Evolutionary conservation across 2,329 filamentous ascomycete species (phyloP).

Genomic region (Claviceps sp.): DNA sequence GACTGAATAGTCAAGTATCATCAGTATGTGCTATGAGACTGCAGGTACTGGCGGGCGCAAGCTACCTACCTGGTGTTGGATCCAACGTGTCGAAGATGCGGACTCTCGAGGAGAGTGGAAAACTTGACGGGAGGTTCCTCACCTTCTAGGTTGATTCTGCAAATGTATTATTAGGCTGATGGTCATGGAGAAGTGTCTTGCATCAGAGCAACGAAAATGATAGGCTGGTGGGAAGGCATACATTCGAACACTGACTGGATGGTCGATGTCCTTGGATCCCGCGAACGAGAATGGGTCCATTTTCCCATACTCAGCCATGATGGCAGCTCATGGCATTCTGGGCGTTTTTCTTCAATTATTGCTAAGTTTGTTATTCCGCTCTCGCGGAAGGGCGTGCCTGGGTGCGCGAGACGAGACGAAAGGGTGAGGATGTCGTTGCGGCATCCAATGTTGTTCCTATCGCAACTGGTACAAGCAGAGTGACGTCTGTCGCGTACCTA

Average conservation of each 20-base stretch:
- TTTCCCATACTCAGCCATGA: slow-evolving; percentile 26
- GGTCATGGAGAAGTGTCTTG: not conserved
- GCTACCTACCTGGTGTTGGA: slow-evolving; percentile 66
- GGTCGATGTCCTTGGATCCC: slow-evolving; percentile 69
- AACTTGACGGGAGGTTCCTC: slow-evolving; percentile 27
- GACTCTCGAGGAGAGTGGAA: slow-evolving; percentile 64
- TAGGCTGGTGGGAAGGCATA: slow-evolving; percentile 18
- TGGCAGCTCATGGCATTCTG: slow-evolving; percentile 17
- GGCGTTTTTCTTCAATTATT: not conserved
- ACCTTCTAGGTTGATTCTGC: slow-evolving; percentile 34
- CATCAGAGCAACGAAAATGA: not conserved
- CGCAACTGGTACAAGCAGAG: not conserved
- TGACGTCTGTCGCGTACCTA: not conserved
- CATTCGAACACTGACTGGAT: slow-evolving; percentile 57
- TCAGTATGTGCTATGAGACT: slow-evolving; percentile 9
- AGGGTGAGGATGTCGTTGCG: not conserved
- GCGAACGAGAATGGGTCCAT: slow-evolving; percentile 98
- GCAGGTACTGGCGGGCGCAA: not conserved
- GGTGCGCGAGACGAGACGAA: not conserved
- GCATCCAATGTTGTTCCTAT: not conserved
- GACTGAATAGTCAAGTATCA: slow-evolving; percentile 40
- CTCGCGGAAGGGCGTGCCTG: not conserved
- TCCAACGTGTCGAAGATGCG: slow-evolving; percentile 74
- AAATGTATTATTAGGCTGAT: slow-evolving; percentile 8
- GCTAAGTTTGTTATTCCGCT: too few species aligned